Percentiles rank a stretch among this genome's conserved stretches.
These are phyloP conservation scores for Solanum ossicruentum DNA, from an alignment of 257 asterid species.

Conservation along the genomic window DNA sequence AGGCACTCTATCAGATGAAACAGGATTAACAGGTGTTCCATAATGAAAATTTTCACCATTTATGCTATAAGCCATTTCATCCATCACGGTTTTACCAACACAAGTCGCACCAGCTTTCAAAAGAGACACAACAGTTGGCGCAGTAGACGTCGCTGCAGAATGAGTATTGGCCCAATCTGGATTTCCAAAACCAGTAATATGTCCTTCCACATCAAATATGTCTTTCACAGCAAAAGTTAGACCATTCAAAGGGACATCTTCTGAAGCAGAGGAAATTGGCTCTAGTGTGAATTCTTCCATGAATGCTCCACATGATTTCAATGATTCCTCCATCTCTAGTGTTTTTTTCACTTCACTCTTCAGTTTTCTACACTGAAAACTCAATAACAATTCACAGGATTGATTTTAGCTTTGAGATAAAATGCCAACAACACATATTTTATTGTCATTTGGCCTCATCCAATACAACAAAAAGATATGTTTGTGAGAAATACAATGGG, in stretches of 20 bases:
- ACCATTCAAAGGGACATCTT: constrained; percentile 34
- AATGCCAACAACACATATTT: not conserved
- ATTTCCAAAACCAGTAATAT: constrained; percentile 79
- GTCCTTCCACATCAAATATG: constrained; percentile 74
- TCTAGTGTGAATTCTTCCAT: constrained; percentile 45
- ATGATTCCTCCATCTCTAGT: constrained; percentile 48
- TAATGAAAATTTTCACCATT: constrained; percentile 77
- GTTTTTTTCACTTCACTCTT: not conserved
- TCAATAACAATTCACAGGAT: not conserved
- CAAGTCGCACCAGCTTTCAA: constrained; percentile 76
- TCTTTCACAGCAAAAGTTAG: constrained; percentile 86
- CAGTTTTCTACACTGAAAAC: not conserved
- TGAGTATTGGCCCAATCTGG: constrained; percentile 86
- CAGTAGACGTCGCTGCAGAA: constrained; percentile 50
- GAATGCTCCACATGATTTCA: constrained; percentile 54
- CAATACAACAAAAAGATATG: not conserved
- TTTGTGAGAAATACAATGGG: not conserved
- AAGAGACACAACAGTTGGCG: constrained; percentile 47
- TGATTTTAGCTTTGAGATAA: not conserved
- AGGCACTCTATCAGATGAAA: constrained; percentile 77
- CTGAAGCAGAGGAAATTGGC: constrained; percentile 26
- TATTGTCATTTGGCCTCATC: not conserved
- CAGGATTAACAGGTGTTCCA: constrained; percentile 78
- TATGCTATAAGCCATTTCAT: constrained; percentile 98
- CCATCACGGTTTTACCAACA: constrained; percentile 80